Percentiles rank a stretch among this genome's conserved stretches.
Evolutionary conservation across 2,329 filamentous ascomycete genomes (phyloP).

Genomic region (Zopfia rhizophila): DNA sequence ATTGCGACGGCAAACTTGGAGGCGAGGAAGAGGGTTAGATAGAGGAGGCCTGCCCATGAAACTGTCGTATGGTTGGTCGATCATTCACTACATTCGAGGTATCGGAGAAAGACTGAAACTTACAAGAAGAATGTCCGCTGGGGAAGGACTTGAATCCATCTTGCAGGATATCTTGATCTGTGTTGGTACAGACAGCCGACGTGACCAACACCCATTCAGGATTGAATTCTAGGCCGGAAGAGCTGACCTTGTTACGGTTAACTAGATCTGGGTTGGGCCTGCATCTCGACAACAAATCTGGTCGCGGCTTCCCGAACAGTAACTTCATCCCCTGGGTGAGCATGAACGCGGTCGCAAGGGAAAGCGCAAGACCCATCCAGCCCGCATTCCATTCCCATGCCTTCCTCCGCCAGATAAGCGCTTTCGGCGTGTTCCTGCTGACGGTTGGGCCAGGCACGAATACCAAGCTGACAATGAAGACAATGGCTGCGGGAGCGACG

Average conservation of each 20-base stretch:
- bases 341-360: constrained; percentile 77
- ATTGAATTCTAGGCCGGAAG: constrained; percentile 62
- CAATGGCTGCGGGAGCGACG: constrained; percentile 72
- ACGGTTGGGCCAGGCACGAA: constrained; percentile 79
- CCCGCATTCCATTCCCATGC: constrained; percentile 91
- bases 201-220: constrained; percentile 75
- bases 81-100: not conserved
- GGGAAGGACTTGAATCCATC: constrained; percentile 90
- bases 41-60: constrained; percentile 81
- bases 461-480: constrained; percentile 73
- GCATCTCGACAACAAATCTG: constrained; percentile 76
- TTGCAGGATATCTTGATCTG: constrained; percentile 68
- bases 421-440: constrained; percentile 68
- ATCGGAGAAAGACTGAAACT: constrained; percentile 28
- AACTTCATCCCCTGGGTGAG: constrained; percentile 89
- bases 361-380: constrained; percentile 82
- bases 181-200: constrained; percentile 78
- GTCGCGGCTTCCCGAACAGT: constrained; percentile 71
- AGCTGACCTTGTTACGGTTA: constrained; percentile 68
- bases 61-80: constrained; percentile 53
- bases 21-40: constrained; percentile 87
- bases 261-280: constrained; percentile 74
- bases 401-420: constrained; percentile 80
- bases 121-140: constrained; percentile 77
- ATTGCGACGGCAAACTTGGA: constrained; percentile 81